Evolutionary conservation across 164 flowering plant genomes (phyloP).

Genomic region (Hamamelis virginiana): DNA sequence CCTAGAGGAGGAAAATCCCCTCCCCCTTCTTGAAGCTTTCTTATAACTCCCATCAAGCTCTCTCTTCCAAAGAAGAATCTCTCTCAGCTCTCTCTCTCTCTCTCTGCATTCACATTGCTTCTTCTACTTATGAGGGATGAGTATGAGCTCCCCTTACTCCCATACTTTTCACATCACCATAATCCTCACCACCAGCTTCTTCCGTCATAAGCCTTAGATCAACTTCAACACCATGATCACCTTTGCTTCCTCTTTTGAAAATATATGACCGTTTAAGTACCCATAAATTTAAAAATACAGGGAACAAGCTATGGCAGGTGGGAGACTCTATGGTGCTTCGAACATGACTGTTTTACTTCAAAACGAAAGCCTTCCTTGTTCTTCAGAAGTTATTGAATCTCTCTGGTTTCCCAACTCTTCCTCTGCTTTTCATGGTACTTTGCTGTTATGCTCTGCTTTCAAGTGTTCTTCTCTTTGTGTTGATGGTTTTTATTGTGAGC

Average conservation of each 20-base stretch:
- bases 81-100: slow-evolving; percentile 11
- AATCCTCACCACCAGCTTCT: slow-evolving; percentile 12
- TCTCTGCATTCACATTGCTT: not conserved
- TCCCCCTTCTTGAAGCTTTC: slow-evolving; percentile 5
- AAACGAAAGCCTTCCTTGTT: slow-evolving; percentile 14
- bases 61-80: slow-evolving; percentile 10
- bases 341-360: slow-evolving; percentile 17
- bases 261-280: not conserved
- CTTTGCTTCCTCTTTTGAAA: not conserved
- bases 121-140: slow-evolving; percentile 10
- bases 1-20: not conserved
- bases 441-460: not conserved
- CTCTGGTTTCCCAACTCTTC: slow-evolving; percentile 23
- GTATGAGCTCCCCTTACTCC: slow-evolving; percentile 9
- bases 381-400: slow-evolving; percentile 19
- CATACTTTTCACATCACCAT: slow-evolving; percentile 16
- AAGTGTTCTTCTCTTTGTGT: not conserved
- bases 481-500: not conserved
- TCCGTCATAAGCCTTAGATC: slow-evolving; percentile 5
- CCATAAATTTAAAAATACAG: not conserved
- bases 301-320: slow-evolving; percentile 19
- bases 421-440: slow-evolving; percentile 25
- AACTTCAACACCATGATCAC: not conserved
- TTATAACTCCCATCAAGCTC: slow-evolving; percentile 15
- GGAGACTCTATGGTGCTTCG: slow-evolving; percentile 7